Evolutionary conservation across 2,329 filamentous ascomycete species (phyloP).

Genomic region (Mycosphaerella arachidis): DNA sequence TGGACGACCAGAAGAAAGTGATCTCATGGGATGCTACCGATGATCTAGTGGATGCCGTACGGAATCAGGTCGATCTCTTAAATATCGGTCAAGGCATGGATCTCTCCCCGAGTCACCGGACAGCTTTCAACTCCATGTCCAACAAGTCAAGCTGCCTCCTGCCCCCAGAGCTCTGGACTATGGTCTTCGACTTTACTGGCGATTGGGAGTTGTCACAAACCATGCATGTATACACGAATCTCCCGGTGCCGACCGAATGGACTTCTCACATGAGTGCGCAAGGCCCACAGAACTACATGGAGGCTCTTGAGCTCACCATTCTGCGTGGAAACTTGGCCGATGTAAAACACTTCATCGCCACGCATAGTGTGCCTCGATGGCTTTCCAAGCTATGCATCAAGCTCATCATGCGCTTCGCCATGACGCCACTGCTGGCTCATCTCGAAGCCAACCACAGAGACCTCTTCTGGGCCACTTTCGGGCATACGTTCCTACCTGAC

Average conservation of each 20-base stretch:
- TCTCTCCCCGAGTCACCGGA: conserved; percentile 31
- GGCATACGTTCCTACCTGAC: conserved; percentile 74
- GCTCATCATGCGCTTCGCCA: conserved; percentile 85
- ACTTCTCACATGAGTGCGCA: conserved; percentile 58
- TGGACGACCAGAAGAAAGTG: conserved; percentile 45
- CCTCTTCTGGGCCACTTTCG: conserved; percentile 81
- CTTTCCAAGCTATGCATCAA: conserved; percentile 79
- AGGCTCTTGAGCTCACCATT: conserved; percentile 79
- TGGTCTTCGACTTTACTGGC: conserved; percentile 75
- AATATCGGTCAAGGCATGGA: conserved; percentile 69
- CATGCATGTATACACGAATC: conserved; percentile 72
- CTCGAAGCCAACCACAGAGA: conserved; percentile 63
- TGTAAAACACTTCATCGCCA: conserved; percentile 67
- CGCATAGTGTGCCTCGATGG: conserved; percentile 63
- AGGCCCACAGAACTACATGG: conserved; percentile 66
- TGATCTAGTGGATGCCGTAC: conserved; percentile 68
- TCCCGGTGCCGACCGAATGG: conserved; percentile 72
- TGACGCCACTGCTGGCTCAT: conserved; percentile 72
- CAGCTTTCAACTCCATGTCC: conserved; percentile 31
- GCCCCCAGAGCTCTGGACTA: conserved; percentile 83
- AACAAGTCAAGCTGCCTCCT: conserved; percentile 43
- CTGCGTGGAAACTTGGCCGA: conserved; percentile 66
- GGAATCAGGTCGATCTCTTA: conserved; percentile 71
- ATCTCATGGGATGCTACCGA: conserved; percentile 57
- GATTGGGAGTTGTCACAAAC: conserved; percentile 90